Evolutionary conservation across 495 filamentous ascomycete species (phyloP).

Genomic region (Aspergillus sclerotioniger): DNA sequence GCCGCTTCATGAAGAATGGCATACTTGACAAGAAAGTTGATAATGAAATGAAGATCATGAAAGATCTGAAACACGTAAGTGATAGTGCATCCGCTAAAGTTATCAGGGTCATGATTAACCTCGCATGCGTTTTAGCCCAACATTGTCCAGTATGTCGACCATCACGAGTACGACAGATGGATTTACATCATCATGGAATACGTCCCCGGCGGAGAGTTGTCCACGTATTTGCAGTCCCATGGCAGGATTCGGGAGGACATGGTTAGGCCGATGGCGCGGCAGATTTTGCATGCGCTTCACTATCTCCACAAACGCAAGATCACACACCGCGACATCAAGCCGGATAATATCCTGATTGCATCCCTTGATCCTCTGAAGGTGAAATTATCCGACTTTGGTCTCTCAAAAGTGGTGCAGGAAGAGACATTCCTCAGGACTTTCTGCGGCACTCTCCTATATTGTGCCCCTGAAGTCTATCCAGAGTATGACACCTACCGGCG

Average conservation of each 20-base stretch:
- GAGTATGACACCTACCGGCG: slow-evolving; percentile 60
- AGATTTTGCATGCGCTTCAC: slow-evolving; percentile 77
- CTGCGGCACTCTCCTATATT: slow-evolving; percentile 93
- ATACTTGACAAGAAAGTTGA: slow-evolving; percentile 80
- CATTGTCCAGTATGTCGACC: slow-evolving; percentile 86
- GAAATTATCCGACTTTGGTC: slow-evolving; percentile 92
- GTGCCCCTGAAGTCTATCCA: slow-evolving; percentile 92
- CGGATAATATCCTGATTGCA: slow-evolving; percentile 89
- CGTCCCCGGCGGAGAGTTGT: slow-evolving; percentile 82
- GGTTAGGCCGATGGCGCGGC: slow-evolving; percentile 66
- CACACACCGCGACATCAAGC: slow-evolving; percentile 96
- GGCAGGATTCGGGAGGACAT: slow-evolving; percentile 64
- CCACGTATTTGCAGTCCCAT: slow-evolving; percentile 59
- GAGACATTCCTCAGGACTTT: slow-evolving; percentile 94
- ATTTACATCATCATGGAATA: slow-evolving; percentile 97
- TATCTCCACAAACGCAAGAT: slow-evolving; percentile 85
- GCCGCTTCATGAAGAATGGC: slow-evolving; percentile 83
- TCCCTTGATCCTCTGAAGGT: slow-evolving; percentile 70
- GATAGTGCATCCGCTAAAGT: not conserved
- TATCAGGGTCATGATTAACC: slow-evolving; percentile 11
- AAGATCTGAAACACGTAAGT: slow-evolving; percentile 75
- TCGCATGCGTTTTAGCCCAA: slow-evolving; percentile 59
- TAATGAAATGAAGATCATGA: slow-evolving; percentile 95
- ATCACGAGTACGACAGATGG: slow-evolving; percentile 71
- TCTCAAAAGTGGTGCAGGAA: slow-evolving; percentile 87